Percentiles rank a stretch among this genome's conserved stretches.
These are phyloP conservation scores for Ophiocordyceps camponoti-floridani DNA, from an alignment of 2,329 filamentous ascomycete species.

Conservation along the genomic window DNA sequence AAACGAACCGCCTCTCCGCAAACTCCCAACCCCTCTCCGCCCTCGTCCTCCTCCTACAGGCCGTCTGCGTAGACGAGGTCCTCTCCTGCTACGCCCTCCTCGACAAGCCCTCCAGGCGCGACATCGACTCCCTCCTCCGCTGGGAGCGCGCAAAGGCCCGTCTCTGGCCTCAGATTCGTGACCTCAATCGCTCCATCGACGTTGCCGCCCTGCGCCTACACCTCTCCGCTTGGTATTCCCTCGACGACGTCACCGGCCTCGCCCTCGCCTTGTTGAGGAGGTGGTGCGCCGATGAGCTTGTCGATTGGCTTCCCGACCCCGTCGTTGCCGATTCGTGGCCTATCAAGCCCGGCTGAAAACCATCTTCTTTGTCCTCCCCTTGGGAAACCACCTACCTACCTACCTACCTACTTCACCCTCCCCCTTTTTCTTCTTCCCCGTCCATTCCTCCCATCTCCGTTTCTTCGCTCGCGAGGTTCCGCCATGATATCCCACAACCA, in stretches of 20 bases:
- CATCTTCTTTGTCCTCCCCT: too few species aligned
- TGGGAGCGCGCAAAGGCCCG: constrained; percentile 10
- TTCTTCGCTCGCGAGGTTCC: too few species aligned
- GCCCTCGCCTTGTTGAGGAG: constrained; percentile 20
- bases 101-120: constrained; percentile 5
- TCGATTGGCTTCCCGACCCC: constrained; percentile 26
- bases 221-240: constrained; percentile 21
- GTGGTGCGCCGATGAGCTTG: constrained; percentile 25
- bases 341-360: constrained; percentile 1
- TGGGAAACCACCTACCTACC: too few species aligned
- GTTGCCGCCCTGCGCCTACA: constrained; percentile 12
- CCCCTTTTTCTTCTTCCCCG: too few species aligned
- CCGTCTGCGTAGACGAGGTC: constrained; percentile 26
- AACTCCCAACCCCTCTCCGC: constrained; percentile 21
- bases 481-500: too few species aligned
- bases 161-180: constrained; percentile 12
- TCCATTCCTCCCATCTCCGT: too few species aligned
- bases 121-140: constrained; percentile 7
- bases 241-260: constrained; percentile 23
- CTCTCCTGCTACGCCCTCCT: constrained; percentile 15
- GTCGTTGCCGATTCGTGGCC: constrained; percentile 8
- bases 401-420: too few species aligned
- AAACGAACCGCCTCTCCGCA: constrained; percentile 7
- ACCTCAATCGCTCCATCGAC: constrained; percentile 13
- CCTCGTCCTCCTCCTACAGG: constrained; percentile 25